Conservation (phyloP, 1,139 yeast species). For the Yamadazyma membranifaciens region DNA sequence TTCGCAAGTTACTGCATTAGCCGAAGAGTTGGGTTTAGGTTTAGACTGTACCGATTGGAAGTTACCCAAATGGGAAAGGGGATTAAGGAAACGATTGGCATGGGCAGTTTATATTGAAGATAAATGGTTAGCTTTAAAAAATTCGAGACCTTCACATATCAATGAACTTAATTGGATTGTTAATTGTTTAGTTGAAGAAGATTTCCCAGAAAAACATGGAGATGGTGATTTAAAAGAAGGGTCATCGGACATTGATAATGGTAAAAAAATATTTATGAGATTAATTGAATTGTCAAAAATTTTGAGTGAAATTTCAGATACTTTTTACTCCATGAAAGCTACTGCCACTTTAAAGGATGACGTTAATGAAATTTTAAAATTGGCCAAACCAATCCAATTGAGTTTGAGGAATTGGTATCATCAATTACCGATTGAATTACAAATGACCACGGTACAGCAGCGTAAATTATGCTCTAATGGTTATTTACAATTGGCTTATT, state of each 20-base stretch:
- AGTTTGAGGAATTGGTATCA: slow-evolving; percentile 82
- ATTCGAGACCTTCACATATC: slow-evolving; percentile 78
- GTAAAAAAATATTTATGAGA: slow-evolving; percentile 67
- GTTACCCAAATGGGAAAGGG: slow-evolving; percentile 90
- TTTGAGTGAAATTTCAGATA: slow-evolving; percentile 66
- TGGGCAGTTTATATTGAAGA: slow-evolving; percentile 94
- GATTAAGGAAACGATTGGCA: slow-evolving; percentile 76
- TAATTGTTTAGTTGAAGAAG: slow-evolving; percentile 60
- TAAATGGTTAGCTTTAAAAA: slow-evolving; percentile 79
- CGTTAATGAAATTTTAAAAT: slow-evolving; percentile 63
- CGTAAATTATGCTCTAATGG: slow-evolving; percentile 69
- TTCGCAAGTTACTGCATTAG: slow-evolving; percentile 80
- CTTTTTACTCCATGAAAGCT: slow-evolving; percentile 69
- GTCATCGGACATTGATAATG: slow-evolving; percentile 68
- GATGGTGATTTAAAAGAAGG: slow-evolving; percentile 61
- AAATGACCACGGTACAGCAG: slow-evolving; percentile 61
- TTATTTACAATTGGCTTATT: slow-evolving; percentile 76
- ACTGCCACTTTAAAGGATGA: slow-evolving; percentile 49
- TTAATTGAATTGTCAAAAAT: slow-evolving; percentile 69
- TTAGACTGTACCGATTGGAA: slow-evolving; percentile 86
- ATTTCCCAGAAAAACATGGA: slow-evolving; percentile 67
- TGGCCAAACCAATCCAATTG: slow-evolving; percentile 85
- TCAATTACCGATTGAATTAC: slow-evolving; percentile 66
- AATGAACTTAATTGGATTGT: slow-evolving; percentile 71
- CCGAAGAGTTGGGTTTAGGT: slow-evolving; percentile 86